A percentile compares a stretch with the other conserved stretches of the same genome.
phyloP scores from a whole-genome alignment of 768 basidiomycete genomes.

The Melanogaster broomeanus region DNA sequence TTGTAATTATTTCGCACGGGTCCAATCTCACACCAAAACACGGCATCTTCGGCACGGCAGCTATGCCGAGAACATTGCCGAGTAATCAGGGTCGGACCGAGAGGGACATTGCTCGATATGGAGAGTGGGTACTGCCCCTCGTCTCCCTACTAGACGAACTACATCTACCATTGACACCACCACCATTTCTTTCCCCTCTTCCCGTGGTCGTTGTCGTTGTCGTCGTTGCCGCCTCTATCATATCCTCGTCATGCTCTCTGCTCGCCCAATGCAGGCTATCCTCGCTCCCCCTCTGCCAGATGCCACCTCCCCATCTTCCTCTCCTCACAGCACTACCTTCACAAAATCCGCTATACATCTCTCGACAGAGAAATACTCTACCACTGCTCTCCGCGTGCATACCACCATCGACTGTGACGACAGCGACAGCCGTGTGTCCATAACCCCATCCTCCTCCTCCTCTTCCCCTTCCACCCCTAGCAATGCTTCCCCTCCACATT shows the following conservation, averaged over 20 bases:
- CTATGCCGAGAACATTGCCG: background rate
- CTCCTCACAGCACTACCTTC: background rate
- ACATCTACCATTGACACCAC: too few relatives aligned
- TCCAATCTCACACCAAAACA: too few relatives aligned
- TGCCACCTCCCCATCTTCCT: background rate
- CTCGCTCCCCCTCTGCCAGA: background rate
- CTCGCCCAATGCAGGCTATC: constrained; percentile 38
- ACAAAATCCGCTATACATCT: background rate
- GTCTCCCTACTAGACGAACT: background rate
- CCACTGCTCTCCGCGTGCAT: too few relatives aligned
- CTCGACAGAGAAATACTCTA: background rate
- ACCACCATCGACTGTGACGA: background rate
- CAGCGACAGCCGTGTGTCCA: background rate
- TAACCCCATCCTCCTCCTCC: background rate
- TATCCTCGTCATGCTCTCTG: constrained; percentile 37
- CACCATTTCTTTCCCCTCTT: background rate
- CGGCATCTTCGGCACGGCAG: too few relatives aligned
- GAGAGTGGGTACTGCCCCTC: background rate
- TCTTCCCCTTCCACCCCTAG: background rate
- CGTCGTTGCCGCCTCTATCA: background rate
- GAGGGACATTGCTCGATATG: background rate
- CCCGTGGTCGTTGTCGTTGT: constrained; percentile 11
- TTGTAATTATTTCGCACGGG: too few relatives aligned
- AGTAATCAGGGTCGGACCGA: constrained; percentile 9
- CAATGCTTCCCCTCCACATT: background rate